Percentiles rank a stretch among this genome's conserved stretches.
Conservation (phyloP, 2,329 filamentous ascomycete genomes). For the Plectosphaerella cucumerina region DNA sequence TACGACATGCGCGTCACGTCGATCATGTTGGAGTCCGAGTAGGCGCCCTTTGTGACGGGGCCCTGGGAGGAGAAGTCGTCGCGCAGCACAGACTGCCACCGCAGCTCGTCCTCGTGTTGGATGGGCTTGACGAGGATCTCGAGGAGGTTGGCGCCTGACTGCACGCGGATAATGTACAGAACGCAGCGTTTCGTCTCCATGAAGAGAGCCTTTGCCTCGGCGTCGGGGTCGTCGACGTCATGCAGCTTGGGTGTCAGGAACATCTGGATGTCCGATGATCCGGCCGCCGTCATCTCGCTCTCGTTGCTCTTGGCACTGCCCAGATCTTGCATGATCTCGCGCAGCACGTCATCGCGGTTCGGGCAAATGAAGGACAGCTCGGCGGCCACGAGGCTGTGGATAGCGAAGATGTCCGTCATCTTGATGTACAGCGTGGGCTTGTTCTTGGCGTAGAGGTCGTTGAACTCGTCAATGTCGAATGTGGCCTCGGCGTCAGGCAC, state of each 20-base stretch:
- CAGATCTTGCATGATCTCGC: slow-evolving; percentile 88
- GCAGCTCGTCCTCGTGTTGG: slow-evolving; percentile 78
- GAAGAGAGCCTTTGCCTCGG: slow-evolving; percentile 85
- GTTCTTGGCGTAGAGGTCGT: slow-evolving; percentile 92
- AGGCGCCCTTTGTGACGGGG: slow-evolving; percentile 59
- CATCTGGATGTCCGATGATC: slow-evolving; percentile 84
- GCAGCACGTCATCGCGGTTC: slow-evolving; percentile 77
- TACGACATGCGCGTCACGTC: slow-evolving; percentile 90
- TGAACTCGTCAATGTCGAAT: slow-evolving; percentile 98
- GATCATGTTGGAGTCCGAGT: slow-evolving; percentile 81
- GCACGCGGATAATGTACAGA: slow-evolving; percentile 94
- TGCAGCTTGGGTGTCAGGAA: slow-evolving; percentile 87
- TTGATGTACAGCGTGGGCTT: slow-evolving; percentile 99
- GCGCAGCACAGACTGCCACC: slow-evolving; percentile 75
- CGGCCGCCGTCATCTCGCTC: slow-evolving; percentile 82
- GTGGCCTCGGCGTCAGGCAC: slow-evolving; percentile 84
- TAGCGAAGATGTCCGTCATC: slow-evolving; percentile 94
- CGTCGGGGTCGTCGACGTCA: slow-evolving; percentile 87
- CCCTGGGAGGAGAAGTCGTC: slow-evolving; percentile 75
- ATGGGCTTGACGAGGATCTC: slow-evolving; percentile 94
- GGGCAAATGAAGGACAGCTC: slow-evolving; percentile 77
- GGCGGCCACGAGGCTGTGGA: slow-evolving; percentile 80
- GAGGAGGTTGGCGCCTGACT: slow-evolving; percentile 86
- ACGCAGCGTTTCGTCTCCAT: slow-evolving; percentile 98
- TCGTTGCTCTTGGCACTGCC: slow-evolving; percentile 97